These are phyloP conservation scores for Sporothrix inflata DNA, from an alignment of 2,329 filamentous ascomycete species.

Conservation along the genomic window DNA sequence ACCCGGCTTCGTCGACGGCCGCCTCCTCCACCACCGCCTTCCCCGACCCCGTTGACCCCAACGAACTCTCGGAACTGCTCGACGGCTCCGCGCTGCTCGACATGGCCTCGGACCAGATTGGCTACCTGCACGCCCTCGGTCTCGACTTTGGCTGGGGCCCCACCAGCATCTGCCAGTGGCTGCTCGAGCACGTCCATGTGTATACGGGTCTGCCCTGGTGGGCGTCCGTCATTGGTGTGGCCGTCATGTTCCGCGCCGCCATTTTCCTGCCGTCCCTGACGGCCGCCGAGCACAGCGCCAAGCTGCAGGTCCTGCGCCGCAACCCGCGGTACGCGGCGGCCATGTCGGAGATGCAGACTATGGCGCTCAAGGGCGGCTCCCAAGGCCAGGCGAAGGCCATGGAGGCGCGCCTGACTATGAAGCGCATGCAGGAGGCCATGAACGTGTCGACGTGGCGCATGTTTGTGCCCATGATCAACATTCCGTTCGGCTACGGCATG, in stretches of 20 bases:
- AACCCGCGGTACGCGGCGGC: constrained; percentile 55
- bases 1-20: neutral
- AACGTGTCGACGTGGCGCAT: constrained; percentile 58
- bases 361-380: constrained; percentile 38
- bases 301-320: constrained; percentile 52
- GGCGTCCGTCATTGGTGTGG: constrained; percentile 68
- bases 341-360: constrained; percentile 50
- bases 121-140: constrained; percentile 80
- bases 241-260: constrained; percentile 64
- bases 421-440: constrained; percentile 53
- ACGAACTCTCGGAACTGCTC: constrained; percentile 37
- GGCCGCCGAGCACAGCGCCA: constrained; percentile 64
- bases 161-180: constrained; percentile 71
- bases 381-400: constrained; percentile 53
- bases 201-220: constrained; percentile 80
- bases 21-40: constrained; percentile 36
- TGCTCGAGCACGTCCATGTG: constrained; percentile 82
- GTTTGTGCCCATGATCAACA: constrained; percentile 58
- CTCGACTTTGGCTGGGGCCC: constrained; percentile 87
- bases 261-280: constrained; percentile 68
- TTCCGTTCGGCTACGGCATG: constrained; percentile 77
- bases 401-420: constrained; percentile 51
- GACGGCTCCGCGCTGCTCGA: constrained; percentile 52
- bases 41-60: constrained; percentile 29
- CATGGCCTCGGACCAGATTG: constrained; percentile 72